Evolutionary conservation across 495 filamentous ascomycete species (phyloP).

Genomic region (Aspergillus ellipticus): DNA sequence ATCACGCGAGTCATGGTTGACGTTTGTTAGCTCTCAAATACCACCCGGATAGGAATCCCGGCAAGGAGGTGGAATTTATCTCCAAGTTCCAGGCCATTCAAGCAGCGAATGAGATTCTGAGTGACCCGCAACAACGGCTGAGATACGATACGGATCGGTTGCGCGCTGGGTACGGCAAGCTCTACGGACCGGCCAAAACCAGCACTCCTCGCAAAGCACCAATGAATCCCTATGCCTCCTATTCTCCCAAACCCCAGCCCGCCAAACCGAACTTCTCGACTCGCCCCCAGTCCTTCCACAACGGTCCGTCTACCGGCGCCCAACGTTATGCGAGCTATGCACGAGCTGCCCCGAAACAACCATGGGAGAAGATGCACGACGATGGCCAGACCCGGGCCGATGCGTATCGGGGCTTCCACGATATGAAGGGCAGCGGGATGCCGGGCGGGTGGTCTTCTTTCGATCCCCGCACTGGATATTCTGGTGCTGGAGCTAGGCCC

Average conservation of each 20-base stretch:
- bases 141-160: slow-evolving; percentile 76
- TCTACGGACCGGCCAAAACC: slow-evolving; percentile 33
- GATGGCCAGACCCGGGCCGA: slow-evolving; percentile 54
- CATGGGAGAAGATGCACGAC: slow-evolving; percentile 43
- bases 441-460: slow-evolving; percentile 35
- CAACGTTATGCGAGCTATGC: slow-evolving; percentile 53
- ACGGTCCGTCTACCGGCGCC: slow-evolving; percentile 49
- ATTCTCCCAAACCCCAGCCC: slow-evolving; percentile 26
- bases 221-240: slow-evolving; percentile 21
- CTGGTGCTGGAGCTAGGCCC: slow-evolving; percentile 27
- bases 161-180: slow-evolving; percentile 42
- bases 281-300: slow-evolving; percentile 31
- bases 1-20: background rate
- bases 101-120: slow-evolving; percentile 77
- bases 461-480: slow-evolving; percentile 32
- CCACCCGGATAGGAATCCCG: slow-evolving; percentile 88
- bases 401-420: slow-evolving; percentile 64
- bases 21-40: slow-evolving; percentile 64
- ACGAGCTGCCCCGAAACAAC: slow-evolving; percentile 36
- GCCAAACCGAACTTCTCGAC: slow-evolving; percentile 25
- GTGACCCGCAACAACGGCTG: slow-evolving; percentile 58
- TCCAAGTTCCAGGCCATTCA: slow-evolving; percentile 83
- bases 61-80: slow-evolving; percentile 71
- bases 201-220: slow-evolving; percentile 28
- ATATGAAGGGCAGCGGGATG: slow-evolving; percentile 52